Evolutionary conservation across 768 basidiomycete genomes (phyloP), one percentile per base, ranked within the genome.

Genomic region (Saitozyma podzolica): DNA sequence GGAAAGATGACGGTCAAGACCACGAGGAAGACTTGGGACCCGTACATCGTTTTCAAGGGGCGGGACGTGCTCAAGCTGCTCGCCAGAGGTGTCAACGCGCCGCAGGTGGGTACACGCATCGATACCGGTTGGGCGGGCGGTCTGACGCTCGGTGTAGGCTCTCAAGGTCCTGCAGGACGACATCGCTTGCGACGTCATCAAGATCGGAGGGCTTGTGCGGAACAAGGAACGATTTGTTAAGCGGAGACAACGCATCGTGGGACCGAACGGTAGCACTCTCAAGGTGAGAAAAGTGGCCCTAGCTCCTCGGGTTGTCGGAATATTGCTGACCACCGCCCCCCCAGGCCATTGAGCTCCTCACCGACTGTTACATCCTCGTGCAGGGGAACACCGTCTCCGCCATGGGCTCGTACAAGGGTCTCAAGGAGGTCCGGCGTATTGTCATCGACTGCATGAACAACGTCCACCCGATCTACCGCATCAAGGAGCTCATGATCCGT

Each of bases 381-480:
- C 96, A 98, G 83, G 96, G 96, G 65, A 98, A 86, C 79, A 99
- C 96, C 1, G 96, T 99, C 60, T 92, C 93, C 55, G 93, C 92
- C 11, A 98, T 98, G 93, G 96, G 96, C 4, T 89, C 92, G 0
- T 90, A 89, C 82, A 96, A 95, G 75, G 89, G 89, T 0, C 83
- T 99, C 17, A 98, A 97, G 78, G 96, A 99, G 80, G 95, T 99
- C 10, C 85, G 96, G 61, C 82, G 94, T 69, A 97, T 98, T 65
- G 86, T 99, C n/a, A 80, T 97, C 48, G 96, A 99, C 76, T 99
- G 96, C 82, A 98, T 99, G 96, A 93, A 89, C 82, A 99, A 99
- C 77, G 89, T 98, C 58, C 96, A 99, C 75, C 96, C 96, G 1
- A 98, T 99, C 76, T 99, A 99, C 78, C 88, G 93, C 71, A 99